Percentiles rank a stretch among this genome's conserved stretches.
Conservation (phyloP, 441 rosid species). For the Pelargonium citronellum region DNA sequence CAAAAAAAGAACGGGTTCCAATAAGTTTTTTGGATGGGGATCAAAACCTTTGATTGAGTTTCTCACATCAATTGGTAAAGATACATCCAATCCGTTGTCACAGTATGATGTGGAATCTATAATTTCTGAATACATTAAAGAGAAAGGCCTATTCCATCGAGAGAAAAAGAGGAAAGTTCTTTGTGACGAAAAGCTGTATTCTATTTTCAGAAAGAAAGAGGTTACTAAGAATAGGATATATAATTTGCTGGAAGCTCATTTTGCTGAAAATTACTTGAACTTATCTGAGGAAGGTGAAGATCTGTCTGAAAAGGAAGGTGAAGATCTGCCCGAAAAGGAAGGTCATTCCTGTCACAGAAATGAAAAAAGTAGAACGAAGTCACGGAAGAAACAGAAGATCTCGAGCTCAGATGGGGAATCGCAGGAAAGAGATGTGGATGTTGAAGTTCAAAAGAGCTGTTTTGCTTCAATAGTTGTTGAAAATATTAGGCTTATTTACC, state of each 20-base stretch:
- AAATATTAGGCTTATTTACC: slow-evolving; percentile 49
- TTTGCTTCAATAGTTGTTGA: slow-evolving; percentile 39
- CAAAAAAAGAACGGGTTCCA: slow-evolving; percentile 15
- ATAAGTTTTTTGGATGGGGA: slow-evolving; percentile 24
- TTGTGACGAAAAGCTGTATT: neutral
- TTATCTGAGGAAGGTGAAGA: slow-evolving; percentile 11
- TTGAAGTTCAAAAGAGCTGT: slow-evolving; percentile 24
- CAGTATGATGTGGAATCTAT: neutral
- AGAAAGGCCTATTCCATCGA: slow-evolving; percentile 1
- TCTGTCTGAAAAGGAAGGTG: slow-evolving; percentile 14
- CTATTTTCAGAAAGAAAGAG: slow-evolving; percentile 14
- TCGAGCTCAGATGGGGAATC: slow-evolving; percentile 6
- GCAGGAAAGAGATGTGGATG: slow-evolving; percentile 12
- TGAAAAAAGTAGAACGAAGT: neutral
- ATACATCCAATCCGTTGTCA: neutral
- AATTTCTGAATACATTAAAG: neutral
- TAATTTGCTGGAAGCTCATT: slow-evolving; percentile 24
- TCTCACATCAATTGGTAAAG: slow-evolving; percentile 25
- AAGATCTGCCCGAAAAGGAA: slow-evolving; percentile 14
- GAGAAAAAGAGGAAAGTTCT: slow-evolving; percentile 14
- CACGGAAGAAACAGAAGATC: slow-evolving; percentile 19
- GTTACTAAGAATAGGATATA: slow-evolving; percentile 16
- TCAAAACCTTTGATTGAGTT: slow-evolving; percentile 23
- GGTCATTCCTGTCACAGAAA: slow-evolving; percentile 3
- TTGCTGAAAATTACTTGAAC: slow-evolving; percentile 18